Evolutionary conservation across 2,329 filamentous ascomycete genomes (phyloP).

Genomic region (Botrytis porri): DNA sequence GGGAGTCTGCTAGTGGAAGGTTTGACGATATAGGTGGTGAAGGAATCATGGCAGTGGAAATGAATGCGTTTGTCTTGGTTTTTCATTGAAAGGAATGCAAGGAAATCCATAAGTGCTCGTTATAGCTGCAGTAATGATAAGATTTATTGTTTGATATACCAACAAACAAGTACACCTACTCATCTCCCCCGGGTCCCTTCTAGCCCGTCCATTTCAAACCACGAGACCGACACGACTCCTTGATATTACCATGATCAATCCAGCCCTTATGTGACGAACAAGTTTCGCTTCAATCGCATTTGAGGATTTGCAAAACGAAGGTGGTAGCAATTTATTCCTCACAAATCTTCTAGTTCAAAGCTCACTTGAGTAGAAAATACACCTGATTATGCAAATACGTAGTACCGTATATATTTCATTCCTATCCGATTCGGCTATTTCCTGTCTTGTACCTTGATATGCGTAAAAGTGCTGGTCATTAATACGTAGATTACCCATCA

Average conservation of each 20-base stretch:
- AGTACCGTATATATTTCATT: neutral
- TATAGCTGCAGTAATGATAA: rapidly evolving
- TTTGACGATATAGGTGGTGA: neutral
- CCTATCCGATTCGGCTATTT: neutral
- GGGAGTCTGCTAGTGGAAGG: neutral
- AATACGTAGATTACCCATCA: neutral
- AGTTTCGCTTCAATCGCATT: neutral
- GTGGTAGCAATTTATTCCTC: neutral
- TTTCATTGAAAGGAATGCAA: neutral
- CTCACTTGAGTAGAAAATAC: neutral
- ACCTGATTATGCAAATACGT: neutral
- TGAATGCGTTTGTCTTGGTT: neutral
- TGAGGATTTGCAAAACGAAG: neutral
- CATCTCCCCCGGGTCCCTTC: too few relatives aligned
- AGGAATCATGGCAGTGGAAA: neutral
- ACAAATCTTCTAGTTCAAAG: neutral
- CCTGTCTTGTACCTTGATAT: neutral
- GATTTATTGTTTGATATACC: neutral
- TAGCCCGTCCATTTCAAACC: too few relatives aligned
- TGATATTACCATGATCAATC: neutral
- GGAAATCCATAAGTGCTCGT: neutral
- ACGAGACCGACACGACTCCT: too few relatives aligned
- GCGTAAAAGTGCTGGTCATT: neutral
- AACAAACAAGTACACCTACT: too few relatives aligned
- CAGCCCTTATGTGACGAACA: neutral